Evolutionary conservation across 257 asterid species (phyloP), one percentile per base, ranked within the genome.

Genomic region (Primulina tabacum): DNA sequence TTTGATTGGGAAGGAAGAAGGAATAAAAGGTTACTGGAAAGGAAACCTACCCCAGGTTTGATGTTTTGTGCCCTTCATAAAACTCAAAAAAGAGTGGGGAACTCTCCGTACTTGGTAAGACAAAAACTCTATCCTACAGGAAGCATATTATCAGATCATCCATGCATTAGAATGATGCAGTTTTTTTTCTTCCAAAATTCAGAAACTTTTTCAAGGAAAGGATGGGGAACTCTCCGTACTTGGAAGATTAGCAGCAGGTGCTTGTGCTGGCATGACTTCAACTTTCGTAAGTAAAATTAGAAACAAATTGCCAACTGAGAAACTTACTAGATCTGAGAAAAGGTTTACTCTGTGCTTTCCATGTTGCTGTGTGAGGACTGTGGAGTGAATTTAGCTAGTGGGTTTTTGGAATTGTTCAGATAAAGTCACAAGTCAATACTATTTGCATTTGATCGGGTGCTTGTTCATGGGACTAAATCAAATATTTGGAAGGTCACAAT

Each of bases 241-340:
- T 69, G 97, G 97, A 86, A 89, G 99, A 85, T 75, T 94, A 75
- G 96, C 97, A 57, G 99, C 97, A 76, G 97, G 97, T 78, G 99
- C 97, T 84, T 94, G 99, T 85, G 97, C 99, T 83, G 99, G 99
- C 89, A 91, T 91, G 99, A 94, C 97, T 69, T 94, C 99, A 61
- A 94, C 99, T 77, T 94, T 94, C 35, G 99, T 94, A 91, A 94
- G 99, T 93, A 47, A 47, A 47, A 43, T 77, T 29, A 29, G 4
- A 29, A 29, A 21, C 24, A 21, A 21, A 21, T 21, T 0, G 24
- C 24, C 24, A 21, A 21, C 24, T 21, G 24, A 21, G 24, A 21
- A 21, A 21, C 24, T 21, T 21, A 21, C 24, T 55, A 21, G 61
- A 8, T 59, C 37, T 47, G 18, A 47, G 20, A 20, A 34, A 17